Conservation (phyloP, 2,329 filamentous ascomycete genomes). For the Ophiostoma sp. region DNA sequence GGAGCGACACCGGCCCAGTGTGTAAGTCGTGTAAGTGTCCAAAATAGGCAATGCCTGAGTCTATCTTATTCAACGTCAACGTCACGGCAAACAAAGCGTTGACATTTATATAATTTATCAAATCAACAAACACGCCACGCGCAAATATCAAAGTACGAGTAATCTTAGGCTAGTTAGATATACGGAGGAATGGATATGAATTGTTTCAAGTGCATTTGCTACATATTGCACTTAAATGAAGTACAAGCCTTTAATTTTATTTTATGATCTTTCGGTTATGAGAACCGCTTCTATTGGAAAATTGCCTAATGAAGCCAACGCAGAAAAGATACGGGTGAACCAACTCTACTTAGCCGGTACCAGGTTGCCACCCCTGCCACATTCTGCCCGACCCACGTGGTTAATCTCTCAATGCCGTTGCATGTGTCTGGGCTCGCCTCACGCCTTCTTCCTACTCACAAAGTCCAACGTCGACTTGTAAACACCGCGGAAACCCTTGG, state of each 20-base stretch:
- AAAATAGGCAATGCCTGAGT: neutral
- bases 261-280: no score
- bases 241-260: neutral
- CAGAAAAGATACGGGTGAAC: no score
- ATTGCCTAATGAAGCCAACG: no score
- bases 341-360: no score
- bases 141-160: no score
- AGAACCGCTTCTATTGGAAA: no score
- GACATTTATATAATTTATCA: no score
- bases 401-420: neutral
- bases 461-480: constrained; percentile 5
- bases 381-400: neutral
- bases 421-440: neutral
- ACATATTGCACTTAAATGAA: neutral
- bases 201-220: no score
- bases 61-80: neutral
- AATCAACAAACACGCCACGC: no score
- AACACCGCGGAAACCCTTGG: constrained; percentile 14
- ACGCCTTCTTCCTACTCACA: neutral
- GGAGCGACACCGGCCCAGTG: neutral
- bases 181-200: no score
- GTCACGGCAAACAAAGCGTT: no score
- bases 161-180: no score
- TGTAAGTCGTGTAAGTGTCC: constrained; percentile 11
- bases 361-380: neutral